Conservation (phyloP, 2,329 filamentous ascomycete genomes). For the Aspergillus chevalieri region DNA sequence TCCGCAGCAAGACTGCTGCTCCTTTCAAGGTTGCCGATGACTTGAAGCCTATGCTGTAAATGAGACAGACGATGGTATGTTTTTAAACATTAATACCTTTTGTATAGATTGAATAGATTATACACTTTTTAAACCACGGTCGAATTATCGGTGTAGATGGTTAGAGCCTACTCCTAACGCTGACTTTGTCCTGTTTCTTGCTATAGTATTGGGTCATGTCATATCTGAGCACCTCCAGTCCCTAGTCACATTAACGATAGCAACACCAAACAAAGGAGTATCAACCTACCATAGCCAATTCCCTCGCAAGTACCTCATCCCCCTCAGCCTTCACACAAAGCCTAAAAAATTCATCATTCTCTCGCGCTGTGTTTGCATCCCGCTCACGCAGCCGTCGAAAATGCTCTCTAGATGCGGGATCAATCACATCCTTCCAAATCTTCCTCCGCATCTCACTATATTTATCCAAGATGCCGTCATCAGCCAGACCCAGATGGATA, state of each 20-base stretch:
- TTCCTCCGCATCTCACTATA: conserved; percentile 36
- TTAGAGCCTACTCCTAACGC: neutral
- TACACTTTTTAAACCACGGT: neutral
- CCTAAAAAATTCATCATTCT: conserved; percentile 33
- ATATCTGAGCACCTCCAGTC: conserved; percentile 24
- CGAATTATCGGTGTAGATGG: too few species aligned
- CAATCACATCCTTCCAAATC: conserved; percentile 35
- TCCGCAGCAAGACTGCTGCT: conserved; percentile 65
- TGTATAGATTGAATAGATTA: neutral
- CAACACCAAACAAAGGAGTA: neutral
- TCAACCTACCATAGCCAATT: conserved; percentile 22
- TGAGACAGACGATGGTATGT: conserved; percentile 1
- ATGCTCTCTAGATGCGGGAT: conserved; percentile 40
- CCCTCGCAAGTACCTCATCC: conserved; percentile 19
- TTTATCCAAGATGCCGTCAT: conserved; percentile 39
- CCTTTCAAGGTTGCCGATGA: conserved; percentile 59
- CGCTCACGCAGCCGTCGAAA: conserved; percentile 29
- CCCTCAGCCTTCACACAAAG: conserved; percentile 26
- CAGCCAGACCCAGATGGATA: conserved; percentile 33
- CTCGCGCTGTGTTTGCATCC: conserved; percentile 29
- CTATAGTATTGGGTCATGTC: conserved; percentile 30
- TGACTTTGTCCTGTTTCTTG: neutral
- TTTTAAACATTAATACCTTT: neutral
- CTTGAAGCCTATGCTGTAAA: conserved; percentile 47
- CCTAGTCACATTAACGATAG: conserved; percentile 5